Percentiles rank a stretch among this genome's conserved stretches.
phyloP scores from a whole-genome alignment of 345 rosid species.

The Diplotaxis tenuifolia region DNA sequence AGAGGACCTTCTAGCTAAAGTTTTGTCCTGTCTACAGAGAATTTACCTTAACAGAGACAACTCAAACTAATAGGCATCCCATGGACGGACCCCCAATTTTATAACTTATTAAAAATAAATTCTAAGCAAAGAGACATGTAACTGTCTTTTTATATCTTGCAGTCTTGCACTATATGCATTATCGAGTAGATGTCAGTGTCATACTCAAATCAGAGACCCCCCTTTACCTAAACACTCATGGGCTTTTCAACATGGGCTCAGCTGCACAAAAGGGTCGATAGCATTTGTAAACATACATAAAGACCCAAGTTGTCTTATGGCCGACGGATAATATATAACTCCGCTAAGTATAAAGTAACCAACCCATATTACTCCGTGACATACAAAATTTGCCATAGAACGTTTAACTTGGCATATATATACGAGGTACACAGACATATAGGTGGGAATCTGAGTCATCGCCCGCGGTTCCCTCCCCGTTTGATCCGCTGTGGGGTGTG shows the following conservation, averaged over 20 bases:
- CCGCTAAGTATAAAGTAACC: neutral
- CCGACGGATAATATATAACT: neutral
- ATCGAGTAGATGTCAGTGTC: neutral
- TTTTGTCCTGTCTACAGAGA: conserved; percentile 1
- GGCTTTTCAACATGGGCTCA: conserved; percentile 2
- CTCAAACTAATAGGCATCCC: neutral
- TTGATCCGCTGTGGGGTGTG: too few species aligned
- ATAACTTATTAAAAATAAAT: too few species aligned
- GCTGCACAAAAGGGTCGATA: neutral
- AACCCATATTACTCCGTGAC: neutral
- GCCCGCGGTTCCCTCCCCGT: too few species aligned
- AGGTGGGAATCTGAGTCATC: too few species aligned
- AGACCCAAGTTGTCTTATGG: conserved; percentile 14
- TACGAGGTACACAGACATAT: neutral
- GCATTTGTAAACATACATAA: neutral
- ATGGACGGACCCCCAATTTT: neutral
- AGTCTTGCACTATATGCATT: neutral
- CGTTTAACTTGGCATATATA: neutral
- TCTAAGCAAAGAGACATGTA: neutral
- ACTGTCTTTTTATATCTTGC: neutral
- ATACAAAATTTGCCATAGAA: neutral
- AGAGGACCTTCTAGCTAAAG: neutral
- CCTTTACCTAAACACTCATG: neutral
- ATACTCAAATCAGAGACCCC: neutral
- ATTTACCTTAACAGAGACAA: neutral